phyloP scores from a whole-genome alignment of 148 eudicot genomes.

The Persicaria maculosa region DNA sequence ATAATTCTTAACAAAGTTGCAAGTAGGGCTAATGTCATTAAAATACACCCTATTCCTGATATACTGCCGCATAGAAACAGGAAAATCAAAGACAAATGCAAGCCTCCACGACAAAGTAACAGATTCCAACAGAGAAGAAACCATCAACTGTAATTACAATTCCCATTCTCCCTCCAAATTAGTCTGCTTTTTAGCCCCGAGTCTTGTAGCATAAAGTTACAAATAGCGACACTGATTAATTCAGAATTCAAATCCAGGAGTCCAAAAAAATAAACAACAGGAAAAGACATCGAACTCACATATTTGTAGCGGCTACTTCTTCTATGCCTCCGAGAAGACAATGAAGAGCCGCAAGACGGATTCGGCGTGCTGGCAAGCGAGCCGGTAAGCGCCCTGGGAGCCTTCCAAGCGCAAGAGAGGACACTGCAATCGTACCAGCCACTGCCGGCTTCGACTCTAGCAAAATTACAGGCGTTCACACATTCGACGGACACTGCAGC shows the following conservation, averaged over 20 bases:
- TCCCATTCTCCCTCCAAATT: background rate
- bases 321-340: conserved; percentile 20
- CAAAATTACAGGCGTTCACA: conserved; percentile 60
- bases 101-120: background rate
- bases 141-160: background rate
- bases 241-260: conserved; percentile 11
- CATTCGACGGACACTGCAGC: conserved; percentile 72
- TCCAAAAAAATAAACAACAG: background rate
- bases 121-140: conserved; percentile 1
- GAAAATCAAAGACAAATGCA: background rate
- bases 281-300: conserved; percentile 33
- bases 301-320: conserved; percentile 25
- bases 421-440: conserved; percentile 55
- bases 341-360: conserved; percentile 29
- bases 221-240: background rate
- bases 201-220: background rate
- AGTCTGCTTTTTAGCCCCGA: background rate
- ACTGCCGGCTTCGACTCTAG: conserved; percentile 29
- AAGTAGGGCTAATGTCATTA: background rate
- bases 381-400: conserved; percentile 84
- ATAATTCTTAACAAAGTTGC: background rate
- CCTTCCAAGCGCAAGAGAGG: conserved; percentile 84
- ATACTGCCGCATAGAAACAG: background rate
- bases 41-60: background rate
- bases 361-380: conserved; percentile 68